Percentiles rank a stretch among this genome's conserved stretches.
These are phyloP conservation scores for Monosporascus sp. DNA, from an alignment of 2,329 filamentous ascomycete species.

Conservation along the genomic window DNA sequence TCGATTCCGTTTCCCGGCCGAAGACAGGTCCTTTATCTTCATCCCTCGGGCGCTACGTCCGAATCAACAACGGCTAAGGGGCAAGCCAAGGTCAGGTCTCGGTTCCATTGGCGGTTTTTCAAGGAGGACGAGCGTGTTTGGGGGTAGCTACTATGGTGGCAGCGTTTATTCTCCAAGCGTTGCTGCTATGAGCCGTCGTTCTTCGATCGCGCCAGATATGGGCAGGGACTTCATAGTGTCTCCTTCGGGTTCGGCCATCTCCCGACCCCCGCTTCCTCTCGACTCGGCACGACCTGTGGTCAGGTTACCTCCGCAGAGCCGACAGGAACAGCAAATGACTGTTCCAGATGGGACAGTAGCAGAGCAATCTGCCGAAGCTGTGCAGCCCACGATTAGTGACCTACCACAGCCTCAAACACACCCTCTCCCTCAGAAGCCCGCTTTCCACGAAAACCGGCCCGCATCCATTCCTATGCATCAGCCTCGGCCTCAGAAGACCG, in stretches of 20 bases:
- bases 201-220: constrained; percentile 65
- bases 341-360: constrained; percentile 15
- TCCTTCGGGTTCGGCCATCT: constrained; percentile 72
- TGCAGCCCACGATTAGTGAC: constrained; percentile 43
- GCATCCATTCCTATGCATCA: constrained; percentile 75
- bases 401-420: constrained; percentile 53
- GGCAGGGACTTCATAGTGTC: constrained; percentile 72
- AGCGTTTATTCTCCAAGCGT: constrained; percentile 83
- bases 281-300: constrained; percentile 70
- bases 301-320: constrained; percentile 65
- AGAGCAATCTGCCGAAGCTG: constrained; percentile 13
- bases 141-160: constrained; percentile 58
- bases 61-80: constrained; percentile 77
- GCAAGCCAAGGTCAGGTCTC: constrained; percentile 68
- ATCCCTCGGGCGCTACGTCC: constrained; percentile 90
- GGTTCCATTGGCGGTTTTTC: constrained; percentile 63
- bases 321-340: constrained; percentile 23
- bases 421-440: constrained; percentile 53
- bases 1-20: constrained; percentile 85
- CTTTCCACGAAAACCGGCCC: constrained; percentile 51
- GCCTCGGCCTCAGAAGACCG: constrained; percentile 87
- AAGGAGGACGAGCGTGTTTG: constrained; percentile 78
- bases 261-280: constrained; percentile 56
- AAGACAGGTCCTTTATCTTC: constrained; percentile 93
- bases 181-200: constrained; percentile 82